Percentiles rank a stretch among this genome's conserved stretches.
Conservation (phyloP, 2,329 filamentous ascomycete species). For the Colletotrichum liriopes region DNA sequence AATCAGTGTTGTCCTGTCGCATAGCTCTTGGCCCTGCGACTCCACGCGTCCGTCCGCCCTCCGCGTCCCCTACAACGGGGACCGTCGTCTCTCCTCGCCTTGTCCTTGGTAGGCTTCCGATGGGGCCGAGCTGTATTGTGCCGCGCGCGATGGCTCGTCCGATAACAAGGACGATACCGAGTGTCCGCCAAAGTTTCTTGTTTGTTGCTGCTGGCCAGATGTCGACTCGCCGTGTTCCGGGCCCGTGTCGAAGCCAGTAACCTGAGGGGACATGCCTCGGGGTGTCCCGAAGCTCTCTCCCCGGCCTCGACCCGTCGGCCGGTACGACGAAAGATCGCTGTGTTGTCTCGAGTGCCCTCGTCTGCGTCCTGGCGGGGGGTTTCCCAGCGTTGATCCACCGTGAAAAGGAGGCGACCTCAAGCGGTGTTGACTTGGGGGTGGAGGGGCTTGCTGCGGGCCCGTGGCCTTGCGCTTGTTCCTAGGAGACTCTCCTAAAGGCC, state of each 20-base stretch:
- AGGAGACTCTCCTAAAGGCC: constrained; percentile 79
- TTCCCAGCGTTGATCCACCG: constrained; percentile 63
- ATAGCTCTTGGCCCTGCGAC: constrained; percentile 51
- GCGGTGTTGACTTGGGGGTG: constrained; percentile 60
- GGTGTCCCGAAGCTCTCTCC: constrained; percentile 53
- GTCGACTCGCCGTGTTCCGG: constrained; percentile 48
- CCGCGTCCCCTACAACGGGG: constrained; percentile 17
- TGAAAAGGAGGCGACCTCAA: constrained; percentile 70
- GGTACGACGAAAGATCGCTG: constrained; percentile 73
- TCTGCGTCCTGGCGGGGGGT: constrained; percentile 68
- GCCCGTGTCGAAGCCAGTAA: constrained; percentile 51
- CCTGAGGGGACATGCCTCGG: constrained; percentile 56
- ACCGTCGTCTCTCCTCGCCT: constrained; percentile 33
- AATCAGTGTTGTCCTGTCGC: constrained; percentile 48
- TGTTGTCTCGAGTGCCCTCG: constrained; percentile 75
- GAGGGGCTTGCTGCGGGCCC: constrained; percentile 65
- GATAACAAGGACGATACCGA: constrained; percentile 62
- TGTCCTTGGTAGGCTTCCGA: constrained; percentile 43
- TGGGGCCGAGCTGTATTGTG: constrained; percentile 19
- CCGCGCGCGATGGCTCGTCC: constrained; percentile 53
- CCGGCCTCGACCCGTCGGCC: constrained; percentile 57
- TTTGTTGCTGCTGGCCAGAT: constrained; percentile 44
- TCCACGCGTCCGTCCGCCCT: constrained; percentile 47
- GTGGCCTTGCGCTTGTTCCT: constrained; percentile 85
- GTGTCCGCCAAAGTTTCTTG: constrained; percentile 48